A percentile compares a stretch with the other conserved stretches of the same genome.
phyloP scores from a whole-genome alignment of 805 yeast species.

The Kodamaea laetipori region DNA sequence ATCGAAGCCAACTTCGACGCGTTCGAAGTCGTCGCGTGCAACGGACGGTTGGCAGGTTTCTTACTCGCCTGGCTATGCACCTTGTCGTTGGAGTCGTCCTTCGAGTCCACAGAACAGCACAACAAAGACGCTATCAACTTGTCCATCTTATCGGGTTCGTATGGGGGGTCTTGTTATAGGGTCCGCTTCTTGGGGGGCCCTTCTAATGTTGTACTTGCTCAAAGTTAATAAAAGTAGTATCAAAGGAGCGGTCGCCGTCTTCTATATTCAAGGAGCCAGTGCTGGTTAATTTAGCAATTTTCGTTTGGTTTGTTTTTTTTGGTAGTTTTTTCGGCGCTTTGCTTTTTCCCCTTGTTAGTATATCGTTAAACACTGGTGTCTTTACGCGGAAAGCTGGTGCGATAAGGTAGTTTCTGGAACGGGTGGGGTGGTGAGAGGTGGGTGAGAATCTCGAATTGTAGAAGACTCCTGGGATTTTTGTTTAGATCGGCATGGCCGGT shows the following conservation, averaged over 20 bases:
- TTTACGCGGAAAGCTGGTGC: too few species aligned
- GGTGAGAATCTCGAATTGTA: too few species aligned
- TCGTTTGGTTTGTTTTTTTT: slow-evolving; percentile 7
- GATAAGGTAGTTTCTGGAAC: too few species aligned
- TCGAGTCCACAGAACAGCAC: slow-evolving; percentile 40
- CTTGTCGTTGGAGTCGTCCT: slow-evolving; percentile 36
- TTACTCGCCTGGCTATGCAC: slow-evolving; percentile 18
- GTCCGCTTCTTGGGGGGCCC: not conserved
- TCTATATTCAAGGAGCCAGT: not conserved
- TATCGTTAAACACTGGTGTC: too few species aligned
- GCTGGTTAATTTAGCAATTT: slow-evolving; percentile 12
- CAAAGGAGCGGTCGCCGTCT: slow-evolving; percentile 5
- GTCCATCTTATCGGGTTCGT: not conserved
- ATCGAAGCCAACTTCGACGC: slow-evolving; percentile 3
- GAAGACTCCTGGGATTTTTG: too few species aligned
- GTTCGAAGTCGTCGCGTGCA: slow-evolving; percentile 2
- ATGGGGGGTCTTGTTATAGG: not conserved
- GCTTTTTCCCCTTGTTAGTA: too few species aligned
- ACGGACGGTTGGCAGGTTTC: slow-evolving; percentile 1
- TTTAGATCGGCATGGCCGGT: too few species aligned
- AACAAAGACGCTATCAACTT: slow-evolving; percentile 33
- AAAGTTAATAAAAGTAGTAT: too few species aligned
- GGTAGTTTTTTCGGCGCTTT: slow-evolving; percentile 6
- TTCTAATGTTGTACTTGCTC: too few species aligned
- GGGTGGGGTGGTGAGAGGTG: too few species aligned